Evolutionary conservation across 1,284 basidiomycete genomes (phyloP), one percentile per base, ranked within the genome.

Genomic region (Sanghuangporus baumii): DNA sequence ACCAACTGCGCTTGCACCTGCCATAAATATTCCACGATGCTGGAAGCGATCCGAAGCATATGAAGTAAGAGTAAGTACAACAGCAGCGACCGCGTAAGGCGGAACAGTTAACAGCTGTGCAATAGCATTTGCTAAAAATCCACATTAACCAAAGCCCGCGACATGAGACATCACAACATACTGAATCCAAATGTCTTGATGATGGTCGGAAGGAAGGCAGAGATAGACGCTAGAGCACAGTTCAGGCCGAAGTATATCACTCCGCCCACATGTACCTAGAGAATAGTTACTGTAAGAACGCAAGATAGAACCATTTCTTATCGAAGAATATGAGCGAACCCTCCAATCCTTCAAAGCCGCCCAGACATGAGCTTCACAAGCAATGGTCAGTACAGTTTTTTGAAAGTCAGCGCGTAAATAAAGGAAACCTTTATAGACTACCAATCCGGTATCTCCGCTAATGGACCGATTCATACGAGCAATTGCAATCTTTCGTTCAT

Each of bases 151-250:
- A 23, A 3, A 47, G 16, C 7, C 54, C 38, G 65, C 20, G 61
- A 58, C 18, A 20, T 46, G 50, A 40, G 18, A 9, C 26, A 20
- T 9, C 8, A 31, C 55, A 40, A 73, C 74, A 41, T 66, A 81
- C 82, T 81, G 69, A 79, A 83, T 14, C 85, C 87, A 68, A 91
- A 84, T 0, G 86, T 88, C 57, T 80, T 82, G 65, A 93, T 84
- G 69, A 94, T 93, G 0, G 92, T 94, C 0, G 93, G 93, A 23
- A 94, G 75, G 76, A 94, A 95, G 0, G 91, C 93, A 2, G 87
- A 86, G 52, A 91, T 87, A 2, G 87, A 88, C 8, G 89, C 89
- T 1, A 94, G 78, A 1, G 88, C 87, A 60, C 87, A 83, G 72
- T 95, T 95, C 64, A 91, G 77, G 26, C 88, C 89, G 66, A 91